Evolutionary conservation across 2,329 filamentous ascomycete species (phyloP), one percentile per base, ranked within the genome.

Genomic region (Pseudodiploospora longispora): DNA sequence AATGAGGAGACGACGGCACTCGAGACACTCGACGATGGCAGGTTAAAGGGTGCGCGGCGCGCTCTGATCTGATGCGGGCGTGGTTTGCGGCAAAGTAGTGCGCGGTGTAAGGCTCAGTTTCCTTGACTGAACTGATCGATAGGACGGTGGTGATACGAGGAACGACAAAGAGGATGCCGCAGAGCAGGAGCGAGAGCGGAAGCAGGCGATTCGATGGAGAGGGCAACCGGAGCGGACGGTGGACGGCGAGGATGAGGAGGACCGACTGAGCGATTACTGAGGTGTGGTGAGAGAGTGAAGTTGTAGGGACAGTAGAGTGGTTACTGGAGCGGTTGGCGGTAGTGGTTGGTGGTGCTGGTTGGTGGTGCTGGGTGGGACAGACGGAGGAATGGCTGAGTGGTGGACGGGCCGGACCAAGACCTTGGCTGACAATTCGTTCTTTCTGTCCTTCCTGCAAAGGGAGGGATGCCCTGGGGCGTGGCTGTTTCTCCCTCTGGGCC

Each of bases 61-160:
- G 19, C 19, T 19, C 33, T 35, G 42, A 36, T 36, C 9, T 19
- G 42, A 34, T 33, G 37, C 36, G 42, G 19, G 8, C n/a, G 38
- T n/a, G 28, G 27, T 36, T 30, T 31, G 27, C 31, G 28, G 29
- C 3, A 29, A 39, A 36, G 19, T 28, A 36, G 35, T 38, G 39
- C 44, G 44, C 44, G 44, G 39, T 38, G 40, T 38, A 38, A 46
- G 43, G 43, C 43, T 45, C 35, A 19, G 19, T 19, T 19, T 19
- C 19, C 19, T 19, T 19, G 19, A 19, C 19, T 19, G 19, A 19
- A 19, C 19, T 19, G 19, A 19, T 46, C 30, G 40, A 31, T 31
- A 40, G 37, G 32, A 41, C 27, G 35, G 47, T 28, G 40, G 30
- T 31, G 38, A 34, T 30, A 41, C 27, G 35, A 45, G 29, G 34